Base-by-base conservation (phyloP, 2,329 filamentous ascomycete genomes). In the Volutella citrinella region DNA sequence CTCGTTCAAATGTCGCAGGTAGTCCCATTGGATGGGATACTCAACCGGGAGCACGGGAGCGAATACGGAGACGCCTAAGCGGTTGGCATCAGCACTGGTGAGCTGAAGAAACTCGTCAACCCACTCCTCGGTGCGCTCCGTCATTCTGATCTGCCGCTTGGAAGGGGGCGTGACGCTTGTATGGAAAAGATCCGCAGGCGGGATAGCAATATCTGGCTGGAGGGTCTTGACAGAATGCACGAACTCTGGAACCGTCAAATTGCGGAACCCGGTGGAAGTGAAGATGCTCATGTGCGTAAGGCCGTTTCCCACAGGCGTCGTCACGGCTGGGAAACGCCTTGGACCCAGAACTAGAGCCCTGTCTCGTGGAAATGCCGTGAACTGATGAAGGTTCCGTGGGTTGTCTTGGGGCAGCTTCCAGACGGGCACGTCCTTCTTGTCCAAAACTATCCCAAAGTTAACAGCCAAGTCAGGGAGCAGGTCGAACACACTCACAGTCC, bases 241-340 rank as follows among this genome's bases (percentile, higher is more conserved):
- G 63, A 93, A 97, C 34, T 85, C 78, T 7, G 77, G 69, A 1
- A 80, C 77, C 19, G 76, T 74, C 20, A 97, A 67, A 36, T 76
- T 72, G 42, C 79, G 76, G 63, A 94, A 95, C 19, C 93, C 93
- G 2, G 88, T 87, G 1, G 89, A 91, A 3, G 93, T 95, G 56
- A 86, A 81, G 29, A 97, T 74, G 13, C 84, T 80, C 25, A 97
- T 71, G 28, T 80, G 75, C 23, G 76, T 76, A 42, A 82, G 76
- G 8, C 80, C 82, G 57, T 93, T 89, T 14, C 78, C 77, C 44
- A 80, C 69, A 1, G 87, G 85, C 7, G 82, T 79, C 8, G 74
- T 63, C 14, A 96, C 81, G 2, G 88, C 79, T 3, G 90, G 86
- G 30, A 83, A 78, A 19, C 91, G 76, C 34, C 93, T 82, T 1